Conservation (phyloP, 2,329 filamentous ascomycete genomes). For the Aschersonia sp. region DNA sequence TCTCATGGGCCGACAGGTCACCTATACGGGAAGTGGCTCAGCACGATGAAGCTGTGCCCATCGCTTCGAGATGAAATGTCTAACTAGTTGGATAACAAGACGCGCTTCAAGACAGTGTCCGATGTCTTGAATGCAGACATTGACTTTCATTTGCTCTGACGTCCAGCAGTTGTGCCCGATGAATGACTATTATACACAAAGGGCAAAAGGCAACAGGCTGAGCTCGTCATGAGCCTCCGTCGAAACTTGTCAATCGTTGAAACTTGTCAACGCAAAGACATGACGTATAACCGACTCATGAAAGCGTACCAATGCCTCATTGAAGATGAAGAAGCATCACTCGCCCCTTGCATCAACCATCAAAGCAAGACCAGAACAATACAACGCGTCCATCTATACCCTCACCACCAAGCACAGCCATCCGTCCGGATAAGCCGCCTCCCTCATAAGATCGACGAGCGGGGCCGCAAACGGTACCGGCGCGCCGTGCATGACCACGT, state of each 20-base stretch:
- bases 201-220: not conserved
- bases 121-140: too few species aligned
- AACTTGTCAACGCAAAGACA: not conserved
- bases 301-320: not conserved
- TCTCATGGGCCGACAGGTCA: slow-evolving; percentile 58
- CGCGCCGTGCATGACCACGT: slow-evolving; percentile 74
- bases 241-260: not conserved
- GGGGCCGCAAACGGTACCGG: slow-evolving; percentile 67
- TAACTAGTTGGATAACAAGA: too few species aligned
- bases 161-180: too few species aligned
- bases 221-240: not conserved
- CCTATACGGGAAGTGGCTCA: slow-evolving; percentile 29
- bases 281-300: not conserved
- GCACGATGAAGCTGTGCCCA: not conserved
- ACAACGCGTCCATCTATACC: slow-evolving; percentile 35
- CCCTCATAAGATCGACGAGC: slow-evolving; percentile 69
- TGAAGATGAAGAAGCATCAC: too few species aligned
- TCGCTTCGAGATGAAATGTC: too few species aligned
- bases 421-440: slow-evolving; percentile 79
- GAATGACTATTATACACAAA: too few species aligned
- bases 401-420: slow-evolving; percentile 76
- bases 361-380: not conserved
- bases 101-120: too few species aligned
- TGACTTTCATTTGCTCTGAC: too few species aligned
- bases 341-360: too few species aligned